Base-by-base conservation (phyloP, 176 grass and related monocot species). In the Musa acuminata region DNA sequence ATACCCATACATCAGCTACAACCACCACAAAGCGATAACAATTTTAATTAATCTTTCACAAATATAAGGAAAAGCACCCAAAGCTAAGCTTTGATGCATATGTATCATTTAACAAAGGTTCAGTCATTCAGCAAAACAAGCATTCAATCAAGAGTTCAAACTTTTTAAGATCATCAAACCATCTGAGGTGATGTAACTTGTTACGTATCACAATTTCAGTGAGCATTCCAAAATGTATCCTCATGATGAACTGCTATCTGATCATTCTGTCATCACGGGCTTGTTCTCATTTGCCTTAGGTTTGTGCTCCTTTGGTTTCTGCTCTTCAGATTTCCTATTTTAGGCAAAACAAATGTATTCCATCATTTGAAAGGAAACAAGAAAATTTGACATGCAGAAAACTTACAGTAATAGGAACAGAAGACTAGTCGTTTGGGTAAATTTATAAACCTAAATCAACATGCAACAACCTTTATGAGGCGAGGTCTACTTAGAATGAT, bases 221-320 rank as follows among this genome's bases (percentile, higher is more conserved):
- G n/a, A n/a, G 6, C 19, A 57, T 57, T 17, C 4, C 23, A 14
- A 27, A 66, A 27, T 13, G 19, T 1, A 66, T 66, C 23, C 22
- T 66, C 11, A 4, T 66, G 17, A 27, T 26, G 21, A 3, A 17
- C 23, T 17, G 13, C 14, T 11, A 14, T 7, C 3, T 13, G 20
- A 22, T 85, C 84, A 92, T 88, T 92, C 90, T 8, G 78, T 90
- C 93, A 93, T 97, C 50, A 88, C 82, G 64, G 87, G 81, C 55
- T 88, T 92, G 85, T 92, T 92, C 80, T 92, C 90, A 0, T 1
- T 92, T 53, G 87, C 89, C 77, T 92, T 87, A 14, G 85, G 85
- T 67, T 70, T 92, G 74, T 96, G 87, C 72, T 96, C 87, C 80
- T 85, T 96, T 3, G 81, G 82, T 64, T 85, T 91, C 14, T 89